Conservation (phyloP, 495 filamentous ascomycete species). For the Penicillium paradoxum region DNA sequence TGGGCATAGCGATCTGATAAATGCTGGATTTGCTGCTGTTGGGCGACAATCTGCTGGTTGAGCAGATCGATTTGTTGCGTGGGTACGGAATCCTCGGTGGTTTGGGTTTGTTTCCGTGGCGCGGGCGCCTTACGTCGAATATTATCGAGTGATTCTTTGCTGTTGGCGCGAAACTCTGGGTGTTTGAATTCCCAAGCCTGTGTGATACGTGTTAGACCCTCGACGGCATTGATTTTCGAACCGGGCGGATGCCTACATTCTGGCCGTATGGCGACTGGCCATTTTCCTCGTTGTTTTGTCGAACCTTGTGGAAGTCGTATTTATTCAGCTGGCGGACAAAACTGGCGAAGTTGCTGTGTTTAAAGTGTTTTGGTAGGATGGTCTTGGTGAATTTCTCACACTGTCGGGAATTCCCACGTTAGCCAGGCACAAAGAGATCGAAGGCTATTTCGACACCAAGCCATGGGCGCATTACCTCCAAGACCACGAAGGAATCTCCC, state of each 20-base stretch:
- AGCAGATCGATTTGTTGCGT: constrained; percentile 86
- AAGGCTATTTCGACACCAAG: not conserved
- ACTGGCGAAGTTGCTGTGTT: constrained; percentile 98
- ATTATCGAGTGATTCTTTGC: constrained; percentile 94
- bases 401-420: constrained; percentile 42
- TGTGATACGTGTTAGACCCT: not conserved
- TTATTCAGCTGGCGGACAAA: constrained; percentile 99
- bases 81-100: constrained; percentile 67
- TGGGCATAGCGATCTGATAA: constrained; percentile 82
- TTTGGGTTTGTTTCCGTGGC: constrained; percentile 67
- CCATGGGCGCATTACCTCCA: constrained; percentile 64
- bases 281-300: constrained; percentile 91
- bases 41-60: constrained; percentile 81
- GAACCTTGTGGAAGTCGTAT: constrained; percentile 99
- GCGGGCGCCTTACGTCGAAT: constrained; percentile 95
- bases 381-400: constrained; percentile 98
- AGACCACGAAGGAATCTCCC: constrained; percentile 92
- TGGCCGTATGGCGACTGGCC: constrained; percentile 86
- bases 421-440: constrained; percentile 6
- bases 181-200: constrained; percentile 98
- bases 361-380: constrained; percentile 97
- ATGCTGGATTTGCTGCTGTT: constrained; percentile 84
- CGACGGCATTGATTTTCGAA: not conserved
- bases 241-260: constrained; percentile 56
- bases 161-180: constrained; percentile 91